These are phyloP conservation scores for Luzula sylvatica DNA, from an alignment of 176 grass and related monocot genomes.

Conservation along the genomic window DNA sequence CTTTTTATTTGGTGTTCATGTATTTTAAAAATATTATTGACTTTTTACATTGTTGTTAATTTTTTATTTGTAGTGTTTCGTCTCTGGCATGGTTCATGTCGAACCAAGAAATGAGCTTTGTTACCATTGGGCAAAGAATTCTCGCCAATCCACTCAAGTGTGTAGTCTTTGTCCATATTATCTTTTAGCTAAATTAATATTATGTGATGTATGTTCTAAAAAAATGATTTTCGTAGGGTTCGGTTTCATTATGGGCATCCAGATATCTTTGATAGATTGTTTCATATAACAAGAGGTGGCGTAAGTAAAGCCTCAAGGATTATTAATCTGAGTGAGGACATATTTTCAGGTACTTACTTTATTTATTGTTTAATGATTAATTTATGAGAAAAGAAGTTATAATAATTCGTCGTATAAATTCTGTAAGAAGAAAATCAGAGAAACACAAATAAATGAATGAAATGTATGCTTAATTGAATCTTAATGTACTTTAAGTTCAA, in stretches of 20 bases:
- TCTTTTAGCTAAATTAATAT: constrained; percentile 14
- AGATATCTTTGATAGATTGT: constrained; percentile 98
- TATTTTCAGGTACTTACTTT: constrained; percentile 82
- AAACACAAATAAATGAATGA: too few species aligned
- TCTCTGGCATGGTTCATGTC: constrained; percentile 99
- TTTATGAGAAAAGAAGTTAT: background rate
- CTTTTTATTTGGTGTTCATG: too few species aligned
- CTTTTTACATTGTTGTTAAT: constrained; percentile 9
- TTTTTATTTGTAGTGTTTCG: constrained; percentile 81
- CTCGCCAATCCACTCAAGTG: constrained; percentile 96
- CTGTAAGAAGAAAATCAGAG: too few species aligned
- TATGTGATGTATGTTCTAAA: background rate
- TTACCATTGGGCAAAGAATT: constrained; percentile 91
- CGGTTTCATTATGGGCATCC: constrained; percentile 98
- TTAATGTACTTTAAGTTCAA: too few species aligned
- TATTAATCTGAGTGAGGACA: constrained; percentile 99
- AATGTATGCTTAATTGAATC: too few species aligned
- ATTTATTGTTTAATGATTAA: background rate
- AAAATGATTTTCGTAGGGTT: constrained; percentile 43
- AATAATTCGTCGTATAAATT: too few species aligned
- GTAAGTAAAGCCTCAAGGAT: constrained; percentile 96
- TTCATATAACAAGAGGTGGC: constrained; percentile 92
- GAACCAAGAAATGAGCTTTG: constrained; percentile 98
- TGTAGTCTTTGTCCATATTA: constrained; percentile 22
- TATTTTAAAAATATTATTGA: too few species aligned